These are phyloP conservation scores for Pittosporum tobira DNA, from an alignment of 129 eudicot genomes.

Conservation along the genomic window DNA sequence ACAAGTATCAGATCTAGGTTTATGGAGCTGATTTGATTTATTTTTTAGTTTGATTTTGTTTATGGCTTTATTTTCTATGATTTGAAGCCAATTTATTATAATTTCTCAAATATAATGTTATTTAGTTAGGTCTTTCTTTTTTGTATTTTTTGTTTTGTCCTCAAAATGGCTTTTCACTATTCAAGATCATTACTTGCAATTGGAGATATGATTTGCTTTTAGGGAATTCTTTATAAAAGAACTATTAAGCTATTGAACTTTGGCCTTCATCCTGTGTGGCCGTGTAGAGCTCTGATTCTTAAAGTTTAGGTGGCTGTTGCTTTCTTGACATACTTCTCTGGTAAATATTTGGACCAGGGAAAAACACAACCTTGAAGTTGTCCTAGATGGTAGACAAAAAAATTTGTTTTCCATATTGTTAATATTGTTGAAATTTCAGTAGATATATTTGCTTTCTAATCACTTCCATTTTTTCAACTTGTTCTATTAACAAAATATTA, in stretches of 20 bases:
- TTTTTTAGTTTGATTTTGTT: not conserved
- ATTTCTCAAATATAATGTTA: too few relatives aligned
- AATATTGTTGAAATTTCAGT: not conserved
- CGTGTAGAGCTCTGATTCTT: not conserved
- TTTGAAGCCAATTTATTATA: not conserved
- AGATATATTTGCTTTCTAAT: not conserved
- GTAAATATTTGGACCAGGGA: not conserved
- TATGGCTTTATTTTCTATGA: not conserved
- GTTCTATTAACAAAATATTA: not conserved
- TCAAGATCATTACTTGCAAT: not conserved
- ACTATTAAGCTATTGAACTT: not conserved
- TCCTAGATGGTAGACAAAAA: not conserved
- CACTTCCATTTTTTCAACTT: too few relatives aligned
- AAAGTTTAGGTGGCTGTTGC: not conserved
- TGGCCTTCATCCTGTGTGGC: not conserved
- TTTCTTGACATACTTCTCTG: too few relatives aligned
- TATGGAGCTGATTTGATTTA: not conserved
- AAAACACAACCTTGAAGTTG: not conserved
- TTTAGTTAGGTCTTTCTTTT: not conserved
- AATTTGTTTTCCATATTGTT: not conserved
- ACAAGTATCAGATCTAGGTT: not conserved
- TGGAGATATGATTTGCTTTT: not conserved
- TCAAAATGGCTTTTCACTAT: not conserved
- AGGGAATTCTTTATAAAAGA: not conserved
- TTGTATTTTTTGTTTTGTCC: not conserved